These are phyloP conservation scores for Fusarium sp. DNA, from an alignment of 2,329 filamentous ascomycete species.

Conservation along the genomic window DNA sequence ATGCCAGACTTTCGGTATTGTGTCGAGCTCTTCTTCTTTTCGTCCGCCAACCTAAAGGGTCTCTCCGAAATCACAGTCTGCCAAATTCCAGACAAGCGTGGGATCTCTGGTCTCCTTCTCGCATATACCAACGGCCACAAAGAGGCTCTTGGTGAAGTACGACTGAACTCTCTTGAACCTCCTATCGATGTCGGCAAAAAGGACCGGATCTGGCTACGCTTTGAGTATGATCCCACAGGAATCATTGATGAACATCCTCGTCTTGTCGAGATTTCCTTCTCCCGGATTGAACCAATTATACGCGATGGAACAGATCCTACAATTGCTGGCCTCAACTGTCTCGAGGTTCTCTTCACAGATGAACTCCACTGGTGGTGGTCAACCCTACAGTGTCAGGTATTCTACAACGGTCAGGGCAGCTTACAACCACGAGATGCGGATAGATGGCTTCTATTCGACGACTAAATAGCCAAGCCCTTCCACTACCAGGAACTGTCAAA, in stretches of 20 bases:
- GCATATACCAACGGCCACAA: neutral
- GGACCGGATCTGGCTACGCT: neutral
- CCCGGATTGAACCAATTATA: neutral
- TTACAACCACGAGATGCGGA: neutral
- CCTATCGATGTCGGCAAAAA: neutral
- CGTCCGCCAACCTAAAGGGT: neutral
- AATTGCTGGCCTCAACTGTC: neutral
- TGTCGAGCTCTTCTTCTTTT: neutral
- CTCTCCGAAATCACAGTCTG: neutral
- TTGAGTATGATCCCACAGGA: neutral
- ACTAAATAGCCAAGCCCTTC: neutral
- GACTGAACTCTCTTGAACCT: neutral
- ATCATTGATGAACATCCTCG: neutral
- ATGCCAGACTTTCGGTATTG: neutral
- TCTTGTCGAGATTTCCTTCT: neutral
- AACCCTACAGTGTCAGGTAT: neutral
- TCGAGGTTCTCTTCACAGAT: neutral
- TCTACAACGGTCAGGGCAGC: neutral
- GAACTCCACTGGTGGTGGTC: neutral
- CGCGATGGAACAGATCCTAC: neutral
- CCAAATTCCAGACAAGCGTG: neutral
- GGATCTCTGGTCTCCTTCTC: neutral
- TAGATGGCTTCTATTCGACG: neutral
- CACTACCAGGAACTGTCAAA: neutral
- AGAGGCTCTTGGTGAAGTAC: neutral